Evolutionary conservation across 495 filamentous ascomycete genomes (phyloP), one percentile per base, ranked within the genome.

Genomic region (Penicillium bovifimosum): DNA sequence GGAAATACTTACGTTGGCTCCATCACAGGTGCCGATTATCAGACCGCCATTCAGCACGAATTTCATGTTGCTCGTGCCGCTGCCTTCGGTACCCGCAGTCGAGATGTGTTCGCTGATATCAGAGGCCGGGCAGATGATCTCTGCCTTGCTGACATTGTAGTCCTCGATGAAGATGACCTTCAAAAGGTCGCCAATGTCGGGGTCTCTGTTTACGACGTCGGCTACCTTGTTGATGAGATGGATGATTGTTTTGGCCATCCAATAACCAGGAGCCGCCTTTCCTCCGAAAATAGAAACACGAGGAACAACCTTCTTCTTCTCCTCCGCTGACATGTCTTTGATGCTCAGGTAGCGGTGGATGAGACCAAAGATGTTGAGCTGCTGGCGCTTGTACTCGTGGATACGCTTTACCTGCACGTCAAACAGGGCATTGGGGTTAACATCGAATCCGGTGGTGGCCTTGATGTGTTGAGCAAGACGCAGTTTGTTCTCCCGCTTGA

Each of bases 181-280:
- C 61, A 98, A 77, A 16, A 95, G 78, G 64, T 97, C 92, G 20
- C 91, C 91, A 62, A 97, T 82, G 41, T 97, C 93, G 32, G 81
- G 73, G 62, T 98, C 93, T 8, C 85, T 86, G 72, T 98, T 98
- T 55, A 98, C 86, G 2, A 96, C 86, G n/a, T 80, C 71, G 5
- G 90, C 90, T 35, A 97, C 95, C 53, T 81, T 86, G 76, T 95
- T 96, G 75, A 98, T 87, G 43, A 98, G 81, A 66, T 96, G 91
- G 53, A 98, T 98, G 55, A 98, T 88, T 7, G 92, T 92, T 81
- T 98, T 98, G 16, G 93, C 93, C 93, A 98, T 98, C 95, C 95
- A 98, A 74, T 98, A 98, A 3, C 93, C 93, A 2, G 93, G 93
- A 0, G 93, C 93, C 16, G 93, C 93, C 71, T 98, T 98, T 51